Base-by-base conservation (phyloP, 441 rosid species). In the Pelargonium australe region DNA sequence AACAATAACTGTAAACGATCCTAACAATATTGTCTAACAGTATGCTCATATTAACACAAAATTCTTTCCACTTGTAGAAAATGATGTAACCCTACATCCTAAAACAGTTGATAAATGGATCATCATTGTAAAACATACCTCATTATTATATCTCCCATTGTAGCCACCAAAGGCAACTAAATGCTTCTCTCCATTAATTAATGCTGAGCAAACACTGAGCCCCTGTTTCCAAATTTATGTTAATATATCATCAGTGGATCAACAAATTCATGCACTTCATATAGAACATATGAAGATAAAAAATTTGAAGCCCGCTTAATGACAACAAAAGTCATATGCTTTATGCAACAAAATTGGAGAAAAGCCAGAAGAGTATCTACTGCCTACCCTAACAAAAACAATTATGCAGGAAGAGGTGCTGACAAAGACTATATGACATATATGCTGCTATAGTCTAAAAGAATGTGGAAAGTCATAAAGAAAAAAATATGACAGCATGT, bases 101-200 rank as follows among this genome's bases (percentile, higher is more conserved):
- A 49, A 49, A 13, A 49, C 16, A 12, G 14, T 49, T 28, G 3
- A 49, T 12, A 13, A 49, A 49, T 49, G 57, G 57, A 49, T 62
- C 13, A 13, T 58, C 23, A 19, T 17, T n/a, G 7, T 13, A 65
- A 8, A 19, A 17, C 68, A 63, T 83, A 95, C 98, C 90, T 95
- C 95, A 17, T 92, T 92, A 79, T 82, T 87, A 77, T 92, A 95
- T 76, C 87, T 92, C 67, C 99, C 98, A 69, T 92, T 95, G 74
- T 95, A 95, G 77, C 99, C 99, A 23, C 99, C 99, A 81, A 95
- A 95, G 41, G 96, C 90, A 81, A 89, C 80, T 87, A 95, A 83
- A 80, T 87, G 75, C 70, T 70, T 85, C 83, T 85, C 95, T 23
- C 92, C 86, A 63, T 77, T 81, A 65, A 95, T 69, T 67, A 82